Percentiles rank a stretch among this genome's conserved stretches.
Evolutionary conservation across 345 rosid genomes (phyloP).

Genomic region (Populus deltoides): DNA sequence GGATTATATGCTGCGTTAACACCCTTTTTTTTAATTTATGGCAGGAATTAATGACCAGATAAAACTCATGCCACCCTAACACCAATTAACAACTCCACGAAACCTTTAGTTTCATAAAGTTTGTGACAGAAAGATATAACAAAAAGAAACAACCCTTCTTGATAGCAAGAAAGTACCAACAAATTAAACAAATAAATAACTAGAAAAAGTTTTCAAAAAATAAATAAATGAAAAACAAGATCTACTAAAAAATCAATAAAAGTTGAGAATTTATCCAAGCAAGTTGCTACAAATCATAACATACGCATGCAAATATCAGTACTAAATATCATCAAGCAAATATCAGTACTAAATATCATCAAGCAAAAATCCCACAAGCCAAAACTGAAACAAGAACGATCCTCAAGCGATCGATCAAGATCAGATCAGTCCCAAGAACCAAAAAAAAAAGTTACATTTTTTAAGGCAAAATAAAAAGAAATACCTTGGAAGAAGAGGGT

Average conservation of each 20-base stretch:
- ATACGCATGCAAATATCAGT: neutral
- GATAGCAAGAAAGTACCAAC: too few relatives aligned
- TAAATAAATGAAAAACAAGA: neutral
- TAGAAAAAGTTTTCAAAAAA: neutral
- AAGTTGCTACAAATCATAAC: neutral
- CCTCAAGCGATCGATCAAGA: conserved; percentile 14
- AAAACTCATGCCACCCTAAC: neutral
- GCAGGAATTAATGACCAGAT: neutral
- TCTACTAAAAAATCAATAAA: neutral
- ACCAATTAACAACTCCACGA: too few relatives aligned
- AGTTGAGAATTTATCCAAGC: neutral
- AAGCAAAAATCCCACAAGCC: neutral
- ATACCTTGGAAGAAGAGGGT: conserved; percentile 89
- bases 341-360: neutral
- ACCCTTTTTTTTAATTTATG: neutral
- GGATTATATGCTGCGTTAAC: neutral
- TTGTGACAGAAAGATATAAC: too few relatives aligned
- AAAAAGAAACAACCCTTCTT: too few relatives aligned
- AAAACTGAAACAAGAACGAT: neutral
- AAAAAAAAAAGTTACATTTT: neutral
- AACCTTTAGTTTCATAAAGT: too few relatives aligned
- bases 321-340: neutral
- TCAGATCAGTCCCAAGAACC: conserved; percentile 1
- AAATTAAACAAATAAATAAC: too few relatives aligned
- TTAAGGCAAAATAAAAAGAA: neutral